These are phyloP conservation scores for Cercospora sesami DNA, from an alignment of 2,329 filamentous ascomycete species.

Conservation along the genomic window DNA sequence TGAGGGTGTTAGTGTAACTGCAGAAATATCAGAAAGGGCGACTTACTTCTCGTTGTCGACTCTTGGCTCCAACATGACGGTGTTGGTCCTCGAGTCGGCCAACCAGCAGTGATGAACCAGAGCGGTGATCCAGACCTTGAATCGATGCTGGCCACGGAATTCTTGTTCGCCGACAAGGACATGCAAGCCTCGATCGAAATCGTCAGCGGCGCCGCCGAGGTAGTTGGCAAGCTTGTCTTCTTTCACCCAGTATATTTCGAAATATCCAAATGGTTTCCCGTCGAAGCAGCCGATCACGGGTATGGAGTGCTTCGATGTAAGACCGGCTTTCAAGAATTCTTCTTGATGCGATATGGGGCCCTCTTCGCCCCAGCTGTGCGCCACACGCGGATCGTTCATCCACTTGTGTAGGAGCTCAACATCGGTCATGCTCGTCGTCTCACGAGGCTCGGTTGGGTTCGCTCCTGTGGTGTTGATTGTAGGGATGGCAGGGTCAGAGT, in stretches of 20 bases:
- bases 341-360: conserved; percentile 59
- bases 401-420: conserved; percentile 74
- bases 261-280: conserved; percentile 92
- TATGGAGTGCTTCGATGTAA: conserved; percentile 74
- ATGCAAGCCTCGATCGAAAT: conserved; percentile 88
- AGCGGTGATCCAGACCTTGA: conserved; percentile 78
- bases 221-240: conserved; percentile 77
- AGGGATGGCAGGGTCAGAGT: conserved; percentile 50
- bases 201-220: conserved; percentile 66
- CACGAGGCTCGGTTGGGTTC: neutral
- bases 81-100: conserved; percentile 76
- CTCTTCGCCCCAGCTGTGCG: conserved; percentile 77
- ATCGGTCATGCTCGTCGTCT: conserved; percentile 50
- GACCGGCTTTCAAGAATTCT: conserved; percentile 65
- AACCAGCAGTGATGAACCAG: conserved; percentile 84
- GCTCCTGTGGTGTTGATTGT: conserved; percentile 30
- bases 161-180: conserved; percentile 89
- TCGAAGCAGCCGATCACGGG: conserved; percentile 93
- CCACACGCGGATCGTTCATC: conserved; percentile 84
- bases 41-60: conserved; percentile 82
- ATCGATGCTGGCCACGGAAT: conserved; percentile 74
- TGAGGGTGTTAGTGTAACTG: no score
- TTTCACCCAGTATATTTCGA: conserved; percentile 98
- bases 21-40: neutral
- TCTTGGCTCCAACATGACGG: conserved; percentile 81